Percentiles rank a stretch among this genome's conserved stretches.
Evolutionary conservation across 352 stramenopile genomes (phyloP).

Genomic region (Elongisporangium undulatum): DNA sequence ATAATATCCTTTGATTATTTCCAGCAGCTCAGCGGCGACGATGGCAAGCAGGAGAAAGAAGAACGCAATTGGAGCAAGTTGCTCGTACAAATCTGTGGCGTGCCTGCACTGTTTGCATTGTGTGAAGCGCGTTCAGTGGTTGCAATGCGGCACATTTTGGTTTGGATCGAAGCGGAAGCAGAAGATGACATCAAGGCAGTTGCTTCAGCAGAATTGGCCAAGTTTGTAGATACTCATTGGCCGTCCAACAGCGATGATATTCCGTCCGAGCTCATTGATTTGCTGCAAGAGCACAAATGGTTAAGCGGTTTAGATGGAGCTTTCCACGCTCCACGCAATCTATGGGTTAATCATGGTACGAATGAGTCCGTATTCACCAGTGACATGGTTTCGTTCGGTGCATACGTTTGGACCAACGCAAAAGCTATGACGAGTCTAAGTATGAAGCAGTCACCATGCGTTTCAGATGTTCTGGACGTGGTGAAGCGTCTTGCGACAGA

Average conservation of each 20-base stretch:
- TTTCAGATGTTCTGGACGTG: constrained; percentile 37
- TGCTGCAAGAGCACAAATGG: constrained; percentile 22
- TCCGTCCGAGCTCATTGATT: neutral
- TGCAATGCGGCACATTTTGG: constrained; percentile 26
- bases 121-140: constrained; percentile 12
- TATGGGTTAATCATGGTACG: neutral
- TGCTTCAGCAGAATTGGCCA: constrained; percentile 42
- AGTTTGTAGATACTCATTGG: constrained; percentile 44
- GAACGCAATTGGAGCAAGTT: constrained; percentile 20
- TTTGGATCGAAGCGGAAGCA: constrained; percentile 43
- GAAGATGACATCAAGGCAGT: constrained; percentile 20
- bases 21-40: neutral
- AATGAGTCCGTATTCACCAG: neutral
- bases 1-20: constrained; percentile 5
- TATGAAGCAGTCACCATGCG: constrained; percentile 33
- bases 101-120: constrained; percentile 3
- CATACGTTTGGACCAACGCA: constrained; percentile 25
- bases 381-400: constrained; percentile 42
- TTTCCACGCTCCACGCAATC: constrained; percentile 18
- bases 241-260: neutral
- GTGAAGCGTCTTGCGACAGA: constrained; percentile 15
- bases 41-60: neutral
- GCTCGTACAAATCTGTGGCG: constrained; percentile 33
- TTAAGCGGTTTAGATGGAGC: constrained; percentile 30
- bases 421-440: constrained; percentile 32